Evolutionary conservation across 176 grass and related monocot genomes (phyloP).

Genomic region (Miscanthus lutarioriparius): DNA sequence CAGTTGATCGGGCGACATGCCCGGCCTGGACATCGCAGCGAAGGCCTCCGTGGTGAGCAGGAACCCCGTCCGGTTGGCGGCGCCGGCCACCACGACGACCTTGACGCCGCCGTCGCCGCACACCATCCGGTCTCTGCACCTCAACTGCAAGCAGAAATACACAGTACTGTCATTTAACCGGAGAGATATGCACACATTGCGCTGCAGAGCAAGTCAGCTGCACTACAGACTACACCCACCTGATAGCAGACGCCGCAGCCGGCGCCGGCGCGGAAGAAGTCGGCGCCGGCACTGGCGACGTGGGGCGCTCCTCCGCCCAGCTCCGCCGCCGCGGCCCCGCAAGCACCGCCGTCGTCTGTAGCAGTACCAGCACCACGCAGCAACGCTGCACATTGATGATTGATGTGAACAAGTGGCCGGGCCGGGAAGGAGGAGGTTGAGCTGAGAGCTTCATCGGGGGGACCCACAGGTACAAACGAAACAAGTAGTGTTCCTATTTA

Average conservation of each 20-base stretch:
- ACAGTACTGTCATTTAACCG: too few relatives aligned
- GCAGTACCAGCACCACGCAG: not conserved
- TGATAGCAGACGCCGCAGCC: constrained; percentile 63
- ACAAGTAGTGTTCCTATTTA: not conserved
- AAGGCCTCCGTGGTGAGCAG: constrained; percentile 45
- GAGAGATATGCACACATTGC: not conserved
- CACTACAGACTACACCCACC: constrained; percentile 16
- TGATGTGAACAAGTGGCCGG: too few relatives aligned
- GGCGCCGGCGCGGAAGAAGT: constrained; percentile 36
- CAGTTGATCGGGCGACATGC: not conserved
- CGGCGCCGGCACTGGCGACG: constrained; percentile 28
- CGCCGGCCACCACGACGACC: constrained; percentile 42
- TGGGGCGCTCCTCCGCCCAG: not conserved
- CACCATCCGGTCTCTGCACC: constrained; percentile 37
- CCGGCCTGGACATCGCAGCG: constrained; percentile 35
- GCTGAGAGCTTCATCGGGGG: too few relatives aligned
- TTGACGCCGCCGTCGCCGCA: constrained; percentile 57
- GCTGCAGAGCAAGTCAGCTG: not conserved
- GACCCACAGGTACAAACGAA: too few relatives aligned
- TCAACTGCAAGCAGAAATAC: constrained; percentile 34
- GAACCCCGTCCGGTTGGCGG: constrained; percentile 39
- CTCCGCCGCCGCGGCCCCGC: constrained; percentile 37
- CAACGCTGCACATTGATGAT: too few relatives aligned
- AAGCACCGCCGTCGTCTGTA: constrained; percentile 13
- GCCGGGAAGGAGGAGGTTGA: too few relatives aligned